phyloP scores from a whole-genome alignment of 2,329 filamentous ascomycete genomes.

The Fusarium multiceps region DNA sequence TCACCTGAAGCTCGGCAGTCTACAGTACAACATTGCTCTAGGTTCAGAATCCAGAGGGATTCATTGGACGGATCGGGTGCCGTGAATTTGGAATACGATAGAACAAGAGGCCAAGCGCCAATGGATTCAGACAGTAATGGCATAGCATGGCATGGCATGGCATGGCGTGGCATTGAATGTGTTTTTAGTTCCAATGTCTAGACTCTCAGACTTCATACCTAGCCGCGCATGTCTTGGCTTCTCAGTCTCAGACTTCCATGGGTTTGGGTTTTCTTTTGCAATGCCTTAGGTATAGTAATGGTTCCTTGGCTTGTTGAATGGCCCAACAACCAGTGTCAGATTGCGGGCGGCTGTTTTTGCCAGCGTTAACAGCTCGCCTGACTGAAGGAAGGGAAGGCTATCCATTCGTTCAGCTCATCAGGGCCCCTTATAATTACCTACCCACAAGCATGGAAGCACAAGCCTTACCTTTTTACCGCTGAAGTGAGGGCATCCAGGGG shows the following conservation, averaged over 20 bases:
- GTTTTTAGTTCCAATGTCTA: conserved; percentile 2
- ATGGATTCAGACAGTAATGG: conserved; percentile 8
- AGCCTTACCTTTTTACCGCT: conserved; percentile 26
- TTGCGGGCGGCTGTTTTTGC: conserved; percentile 26
- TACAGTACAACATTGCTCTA: neutral
- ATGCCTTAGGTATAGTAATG: neutral
- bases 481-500: conserved; percentile 20
- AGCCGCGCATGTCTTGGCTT: conserved; percentile 10
- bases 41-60: neutral
- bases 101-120: conserved; percentile 18
- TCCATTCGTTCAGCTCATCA: conserved; percentile 25
- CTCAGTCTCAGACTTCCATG: neutral
- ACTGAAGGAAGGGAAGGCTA: neutral
- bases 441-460: conserved; percentile 3
- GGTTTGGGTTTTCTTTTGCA: neutral
- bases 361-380: conserved; percentile 9
- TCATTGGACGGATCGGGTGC: conserved; percentile 6
- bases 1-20: conserved; percentile 37
- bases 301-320: neutral
- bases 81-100: conserved; percentile 5
- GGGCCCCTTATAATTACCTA: neutral
- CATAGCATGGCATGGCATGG: neutral
- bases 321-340: conserved; percentile 18
- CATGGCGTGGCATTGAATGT: neutral
- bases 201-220: neutral